These are phyloP conservation scores for Omphalea diandra DNA, from an alignment of 441 rosid genomes.

Conservation along the genomic window DNA sequence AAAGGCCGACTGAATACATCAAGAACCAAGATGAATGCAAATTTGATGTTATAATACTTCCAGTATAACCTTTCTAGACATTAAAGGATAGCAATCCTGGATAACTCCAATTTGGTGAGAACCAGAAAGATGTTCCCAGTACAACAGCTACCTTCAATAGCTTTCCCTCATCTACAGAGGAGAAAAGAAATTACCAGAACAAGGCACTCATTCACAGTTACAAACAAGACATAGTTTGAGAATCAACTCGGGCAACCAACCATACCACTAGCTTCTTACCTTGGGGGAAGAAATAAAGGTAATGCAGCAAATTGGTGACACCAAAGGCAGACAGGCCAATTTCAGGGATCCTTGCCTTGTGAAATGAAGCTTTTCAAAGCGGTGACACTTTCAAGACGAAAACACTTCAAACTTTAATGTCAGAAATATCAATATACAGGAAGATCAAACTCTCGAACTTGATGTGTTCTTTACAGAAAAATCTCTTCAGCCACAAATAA, in stretches of 20 bases:
- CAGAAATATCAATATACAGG: background rate
- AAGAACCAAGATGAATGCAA: background rate
- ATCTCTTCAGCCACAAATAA: background rate
- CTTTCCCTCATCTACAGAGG: background rate
- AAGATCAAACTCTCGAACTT: background rate
- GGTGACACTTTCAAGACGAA: background rate
- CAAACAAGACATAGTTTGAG: background rate
- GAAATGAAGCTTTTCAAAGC: slow-evolving; percentile 12
- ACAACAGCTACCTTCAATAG: background rate
- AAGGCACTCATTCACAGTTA: background rate
- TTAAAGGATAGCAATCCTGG: background rate
- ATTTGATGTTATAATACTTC: background rate
- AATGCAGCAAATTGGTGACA: background rate
- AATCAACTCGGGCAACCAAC: background rate
- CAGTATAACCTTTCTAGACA: background rate
- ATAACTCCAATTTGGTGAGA: background rate
- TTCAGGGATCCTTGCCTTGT: slow-evolving; percentile 1
- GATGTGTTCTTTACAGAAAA: background rate
- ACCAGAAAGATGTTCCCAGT: background rate
- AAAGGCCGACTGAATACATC: background rate
- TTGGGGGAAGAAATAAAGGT: slow-evolving; percentile 6
- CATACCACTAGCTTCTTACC: slow-evolving; percentile 17
- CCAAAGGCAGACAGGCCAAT: background rate
- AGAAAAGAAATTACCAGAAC: background rate
- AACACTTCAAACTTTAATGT: slow-evolving; percentile 6